Evolutionary conservation across 1,284 basidiomycete species (phyloP).

Genomic region (Sutorius eximius): DNA sequence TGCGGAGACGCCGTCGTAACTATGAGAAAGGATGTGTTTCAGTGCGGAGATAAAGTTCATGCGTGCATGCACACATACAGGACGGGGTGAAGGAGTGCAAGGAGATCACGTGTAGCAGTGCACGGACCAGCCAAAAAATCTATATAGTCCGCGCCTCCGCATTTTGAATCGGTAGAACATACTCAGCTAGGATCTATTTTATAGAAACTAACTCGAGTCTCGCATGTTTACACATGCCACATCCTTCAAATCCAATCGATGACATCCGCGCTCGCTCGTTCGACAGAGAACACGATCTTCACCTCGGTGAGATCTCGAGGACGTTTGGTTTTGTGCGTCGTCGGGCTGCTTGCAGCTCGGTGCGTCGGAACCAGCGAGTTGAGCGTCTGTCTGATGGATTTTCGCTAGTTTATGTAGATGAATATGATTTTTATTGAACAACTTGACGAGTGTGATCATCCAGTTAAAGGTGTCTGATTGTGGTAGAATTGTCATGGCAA

Average conservation of each 20-base stretch:
- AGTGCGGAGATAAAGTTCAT: too few species aligned
- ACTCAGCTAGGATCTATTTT: conserved; percentile 88
- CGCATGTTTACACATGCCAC: conserved; percentile 85
- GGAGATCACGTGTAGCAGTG: conserved; percentile 16
- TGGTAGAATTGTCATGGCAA: too few species aligned
- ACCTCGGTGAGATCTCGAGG: conserved; percentile 56
- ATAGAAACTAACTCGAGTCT: conserved; percentile 88
- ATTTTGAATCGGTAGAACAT: conserved; percentile 63
- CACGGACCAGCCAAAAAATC: conserved; percentile 37
- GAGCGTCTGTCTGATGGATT: conserved; percentile 78
- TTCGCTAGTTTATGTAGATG: background rate
- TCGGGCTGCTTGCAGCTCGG: conserved; percentile 41
- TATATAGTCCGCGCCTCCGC: conserved; percentile 41
- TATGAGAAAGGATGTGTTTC: background rate
- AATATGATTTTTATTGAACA: too few species aligned
- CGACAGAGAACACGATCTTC: conserved; percentile 70
- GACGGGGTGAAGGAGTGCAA: background rate
- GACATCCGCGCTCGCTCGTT: conserved; percentile 70
- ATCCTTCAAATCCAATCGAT: conserved; percentile 80
- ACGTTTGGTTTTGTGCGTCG: conserved; percentile 58
- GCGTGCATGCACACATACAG: background rate
- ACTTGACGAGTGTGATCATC: background rate
- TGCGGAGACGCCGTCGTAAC: background rate
- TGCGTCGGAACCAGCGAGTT: conserved; percentile 54
- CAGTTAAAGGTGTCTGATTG: too few species aligned